phyloP scores from a whole-genome alignment of 176 grass and related monocot genomes.

The Zizania latifolia region DNA sequence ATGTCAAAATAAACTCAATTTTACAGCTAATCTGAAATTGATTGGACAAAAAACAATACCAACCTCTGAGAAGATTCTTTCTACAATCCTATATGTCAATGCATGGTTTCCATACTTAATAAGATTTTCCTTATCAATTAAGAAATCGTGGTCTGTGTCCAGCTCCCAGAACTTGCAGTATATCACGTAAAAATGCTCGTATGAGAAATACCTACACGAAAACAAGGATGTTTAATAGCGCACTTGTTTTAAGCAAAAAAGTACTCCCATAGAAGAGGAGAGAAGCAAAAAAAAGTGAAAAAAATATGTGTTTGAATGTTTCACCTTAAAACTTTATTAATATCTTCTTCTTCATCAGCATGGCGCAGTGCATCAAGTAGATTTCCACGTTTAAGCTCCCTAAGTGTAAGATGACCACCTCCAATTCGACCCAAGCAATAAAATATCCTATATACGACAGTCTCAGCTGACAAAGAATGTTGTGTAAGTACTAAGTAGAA shows the following conservation, averaged over 20 bases:
- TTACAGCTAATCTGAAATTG: constrained; percentile 16
- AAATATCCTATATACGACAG: constrained; percentile 95
- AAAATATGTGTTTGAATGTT: constrained; percentile 1
- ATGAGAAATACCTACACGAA: constrained; percentile 78
- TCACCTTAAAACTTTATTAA: constrained; percentile 94
- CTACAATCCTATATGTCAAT: constrained; percentile 96
- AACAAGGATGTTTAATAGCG: background rate
- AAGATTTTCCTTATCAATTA: constrained; percentile 96
- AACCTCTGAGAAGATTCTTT: constrained; percentile 95
- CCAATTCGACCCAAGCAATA: constrained; percentile 89
- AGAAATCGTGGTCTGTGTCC: constrained; percentile 92
- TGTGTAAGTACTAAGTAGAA: constrained; percentile 41
- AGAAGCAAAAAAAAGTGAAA: background rate
- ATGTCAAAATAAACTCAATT: background rate
- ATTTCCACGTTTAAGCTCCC: constrained; percentile 94
- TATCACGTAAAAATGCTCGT: constrained; percentile 98
- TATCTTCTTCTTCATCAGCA: constrained; percentile 96
- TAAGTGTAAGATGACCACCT: constrained; percentile 72
- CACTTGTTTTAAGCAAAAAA: background rate
- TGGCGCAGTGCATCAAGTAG: constrained; percentile 71
- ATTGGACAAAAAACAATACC: constrained; percentile 14
- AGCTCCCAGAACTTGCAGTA: constrained; percentile 98
- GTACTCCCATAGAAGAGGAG: background rate
- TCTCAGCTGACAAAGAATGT: constrained; percentile 73
- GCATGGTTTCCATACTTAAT: constrained; percentile 97